Base-by-base conservation (phyloP, 2,329 filamentous ascomycete species). In the Trematosphaeria pertusa region DNA sequence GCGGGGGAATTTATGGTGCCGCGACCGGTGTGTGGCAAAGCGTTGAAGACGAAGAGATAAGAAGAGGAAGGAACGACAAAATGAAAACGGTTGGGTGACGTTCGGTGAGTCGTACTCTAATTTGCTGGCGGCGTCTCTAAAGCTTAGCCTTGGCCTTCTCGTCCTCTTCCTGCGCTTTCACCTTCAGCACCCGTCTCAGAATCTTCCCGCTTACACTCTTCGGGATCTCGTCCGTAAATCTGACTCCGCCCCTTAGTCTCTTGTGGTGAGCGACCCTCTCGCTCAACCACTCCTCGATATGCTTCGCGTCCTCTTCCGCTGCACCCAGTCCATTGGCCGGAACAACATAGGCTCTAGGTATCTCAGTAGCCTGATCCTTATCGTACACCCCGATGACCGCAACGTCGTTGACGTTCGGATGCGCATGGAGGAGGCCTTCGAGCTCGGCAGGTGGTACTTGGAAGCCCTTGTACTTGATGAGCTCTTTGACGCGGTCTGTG, bases 401-500 rank as follows among this genome's bases (percentile, higher is more conserved):
- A 2, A 73, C 73, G 52, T 78, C 75, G 37, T 73, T 61, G 36
- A 79, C 65, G 11, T 70, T 68, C 1, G 70, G 66, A 41, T 79
- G 74, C 0, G 70, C 61, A 2, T 71, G 63, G 2, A 79, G 66
- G 6, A 74, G 59, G 14, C 76, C 76, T 50, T 79, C 76, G 4
- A 79, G 69, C 44, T 78, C 75, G 4, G 75, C 75, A 3, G 76
- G 76, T 2, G 76, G 72, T 0, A 79, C 76, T 43, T 78, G 76
- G 58, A 78, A 79, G 20, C 73, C 70, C 37, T 73, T 73, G 61
- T 73, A 74, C 52, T 73, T 74, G 59, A 74, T 74, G 39, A 74
- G 58, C 44, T 74, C 72, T 53, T 74, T 74, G 40, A 73, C 67
- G 5, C 91, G 87, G 66, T 97, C 92, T 1, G 92, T 96, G 67